These are phyloP conservation scores for Epichloe typhina DNA, from an alignment of 2,329 filamentous ascomycete genomes.

Conservation along the genomic window DNA sequence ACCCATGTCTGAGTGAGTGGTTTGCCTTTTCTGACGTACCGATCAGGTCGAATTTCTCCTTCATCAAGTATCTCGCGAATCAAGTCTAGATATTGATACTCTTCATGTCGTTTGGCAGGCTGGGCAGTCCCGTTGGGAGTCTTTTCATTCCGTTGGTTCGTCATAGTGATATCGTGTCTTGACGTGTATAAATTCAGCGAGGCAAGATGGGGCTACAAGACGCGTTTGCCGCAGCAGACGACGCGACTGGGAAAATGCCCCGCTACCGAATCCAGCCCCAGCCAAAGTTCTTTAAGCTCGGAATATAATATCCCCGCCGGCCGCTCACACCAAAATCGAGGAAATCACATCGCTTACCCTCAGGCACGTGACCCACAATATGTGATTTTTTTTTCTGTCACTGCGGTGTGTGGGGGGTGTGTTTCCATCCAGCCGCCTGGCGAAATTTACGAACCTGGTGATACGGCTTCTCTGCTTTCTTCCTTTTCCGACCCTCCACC, in stretches of 20 bases:
- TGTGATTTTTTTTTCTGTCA: not conserved
- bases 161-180: not conserved
- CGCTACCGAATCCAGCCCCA: not conserved
- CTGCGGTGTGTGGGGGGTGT: not conserved
- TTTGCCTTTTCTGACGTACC: conserved; percentile 32
- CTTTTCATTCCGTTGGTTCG: conserved; percentile 1
- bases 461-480: conserved; percentile 5
- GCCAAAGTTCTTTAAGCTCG: not conserved
- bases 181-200: not conserved
- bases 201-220: not conserved
- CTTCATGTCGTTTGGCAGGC: conserved; percentile 48
- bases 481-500: conserved; percentile 16
- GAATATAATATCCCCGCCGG: not conserved
- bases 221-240: not conserved
- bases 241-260: conserved; percentile 4
- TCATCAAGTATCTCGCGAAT: conserved; percentile 70
- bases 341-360: conserved; percentile 9
- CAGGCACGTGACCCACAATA: conserved; percentile 17
- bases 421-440: conserved; percentile 6
- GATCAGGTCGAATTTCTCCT: conserved; percentile 82
- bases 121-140: not conserved
- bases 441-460: conserved; percentile 10
- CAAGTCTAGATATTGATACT: conserved; percentile 85
- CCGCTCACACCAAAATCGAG: not conserved
- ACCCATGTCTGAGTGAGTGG: not conserved